These are phyloP conservation scores for Verticillium klebahnii DNA, from an alignment of 2,329 filamentous ascomycete species.

Conservation along the genomic window DNA sequence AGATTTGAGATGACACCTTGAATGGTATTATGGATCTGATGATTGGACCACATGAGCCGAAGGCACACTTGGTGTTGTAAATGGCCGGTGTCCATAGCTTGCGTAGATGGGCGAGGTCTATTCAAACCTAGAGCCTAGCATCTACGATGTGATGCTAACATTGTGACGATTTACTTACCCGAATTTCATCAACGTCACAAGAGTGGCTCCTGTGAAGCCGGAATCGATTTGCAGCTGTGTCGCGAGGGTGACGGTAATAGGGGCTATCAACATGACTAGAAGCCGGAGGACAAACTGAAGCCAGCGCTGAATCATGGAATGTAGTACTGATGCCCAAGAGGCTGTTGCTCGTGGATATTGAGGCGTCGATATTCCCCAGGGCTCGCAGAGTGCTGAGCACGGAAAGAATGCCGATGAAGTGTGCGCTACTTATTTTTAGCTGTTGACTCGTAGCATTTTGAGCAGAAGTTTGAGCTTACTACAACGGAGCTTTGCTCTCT, in stretches of 20 bases:
- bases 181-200: slow-evolving; percentile 33
- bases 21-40: too few species aligned
- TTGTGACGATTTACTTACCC: neutral
- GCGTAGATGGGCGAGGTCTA: too few species aligned
- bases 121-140: too few species aligned
- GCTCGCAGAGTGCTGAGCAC: slow-evolving; percentile 53
- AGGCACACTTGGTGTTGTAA: too few species aligned
- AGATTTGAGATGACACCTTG: too few species aligned
- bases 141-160: too few species aligned
- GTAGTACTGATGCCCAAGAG: slow-evolving; percentile 50
- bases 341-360: slow-evolving; percentile 36
- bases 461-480: slow-evolving; percentile 26
- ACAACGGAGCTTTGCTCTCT: slow-evolving; percentile 56
- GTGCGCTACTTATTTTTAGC: slow-evolving; percentile 22
- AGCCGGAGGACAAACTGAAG: slow-evolving; percentile 45
- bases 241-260: slow-evolving; percentile 42
- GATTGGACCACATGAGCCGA: too few species aligned
- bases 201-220: slow-evolving; percentile 32
- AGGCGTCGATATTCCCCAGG: slow-evolving; percentile 46
- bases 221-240: slow-evolving; percentile 33
- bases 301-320: slow-evolving; percentile 56
- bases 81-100: too few species aligned
- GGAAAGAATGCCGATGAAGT: slow-evolving; percentile 52
- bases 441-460: neutral
- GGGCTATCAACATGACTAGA: slow-evolving; percentile 42